Evolutionary conservation across 2,329 filamentous ascomycete species (phyloP), one percentile per base, ranked within the genome.

Genomic region (Trichoderma cornu-damae): DNA sequence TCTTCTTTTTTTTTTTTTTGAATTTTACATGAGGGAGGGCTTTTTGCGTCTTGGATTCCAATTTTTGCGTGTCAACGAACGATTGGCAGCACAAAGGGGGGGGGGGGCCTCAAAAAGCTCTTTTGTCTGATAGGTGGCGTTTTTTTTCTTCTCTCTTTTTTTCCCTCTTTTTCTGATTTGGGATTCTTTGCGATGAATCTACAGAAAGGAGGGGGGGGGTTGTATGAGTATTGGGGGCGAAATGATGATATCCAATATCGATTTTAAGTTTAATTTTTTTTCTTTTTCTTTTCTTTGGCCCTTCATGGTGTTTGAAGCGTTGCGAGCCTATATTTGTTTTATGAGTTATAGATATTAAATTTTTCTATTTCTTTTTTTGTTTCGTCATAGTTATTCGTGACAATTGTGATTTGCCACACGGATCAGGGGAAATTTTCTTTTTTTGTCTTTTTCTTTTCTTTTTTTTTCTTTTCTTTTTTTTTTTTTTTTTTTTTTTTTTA

Each of bases 241-340:
- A 24, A 52, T 52, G 37, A 52, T 52, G 49, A 52, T 52, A 52
- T 52, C 49, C 38, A n/a, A 40, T 52, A 52, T 42, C 49, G 40
- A 24, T 52, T 52, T 52, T 34, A 32, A 43, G 49, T 52, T 42
- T 16, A 34, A 16, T 32, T 30, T 47, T 20, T 32, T 40, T 24
- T n/a, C n/a, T n/a, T n/a, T n/a, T n/a, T n/a, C n/a, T n/a, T n/a
- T n/a, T n/a, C n/a, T n/a, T n/a, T n/a, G n/a, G n/a, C n/a, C n/a
- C n/a, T n/a, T n/a, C n/a, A 32, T n/a, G 26, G 26, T 34, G 16
- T 28, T 48, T 22, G 24, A n/a, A 46, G 42, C 42, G 42, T 46
- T n/a, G n/a, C n/a, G 42, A 12, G 46, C 30, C 46, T 34, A 20
- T n/a, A n/a, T n/a, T 42, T 20, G 3, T 32, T 9, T 42, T 24